Conservation (phyloP, 2,329 filamentous ascomycete genomes). For the Hirsutella rhossiliensis region DNA sequence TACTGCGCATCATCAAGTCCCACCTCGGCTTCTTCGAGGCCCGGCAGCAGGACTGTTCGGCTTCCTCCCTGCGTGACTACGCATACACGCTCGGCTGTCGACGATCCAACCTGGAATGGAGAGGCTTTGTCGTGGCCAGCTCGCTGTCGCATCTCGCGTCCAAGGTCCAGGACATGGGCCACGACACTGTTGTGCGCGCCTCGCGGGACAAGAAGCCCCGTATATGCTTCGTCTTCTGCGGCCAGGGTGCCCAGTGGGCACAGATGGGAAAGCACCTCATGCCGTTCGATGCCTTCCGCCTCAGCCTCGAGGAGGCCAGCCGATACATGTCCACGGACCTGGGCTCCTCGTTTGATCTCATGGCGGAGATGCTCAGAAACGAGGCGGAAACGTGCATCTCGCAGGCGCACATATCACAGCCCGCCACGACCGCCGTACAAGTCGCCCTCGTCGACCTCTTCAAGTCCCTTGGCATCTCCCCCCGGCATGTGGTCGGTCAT, state of each 20-base stretch:
- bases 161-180: slow-evolving; percentile 12
- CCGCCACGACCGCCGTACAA: slow-evolving; percentile 28
- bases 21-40: slow-evolving; percentile 19
- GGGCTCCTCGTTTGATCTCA: slow-evolving; percentile 19
- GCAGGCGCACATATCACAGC: slow-evolving; percentile 24
- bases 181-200: slow-evolving; percentile 10
- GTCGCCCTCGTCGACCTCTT: slow-evolving; percentile 29
- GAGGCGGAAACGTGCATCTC: slow-evolving; percentile 15
- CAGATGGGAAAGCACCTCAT: slow-evolving; percentile 29
- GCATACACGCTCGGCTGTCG: slow-evolving; percentile 34
- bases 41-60: slow-evolving; percentile 1
- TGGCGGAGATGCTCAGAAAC: slow-evolving; percentile 22
- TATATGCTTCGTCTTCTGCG: slow-evolving; percentile 30
- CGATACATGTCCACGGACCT: slow-evolving; percentile 17
- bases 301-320: slow-evolving; percentile 22
- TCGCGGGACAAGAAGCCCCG: slow-evolving; percentile 14
- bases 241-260: slow-evolving; percentile 30
- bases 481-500: slow-evolving; percentile 27
- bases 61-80: slow-evolving; percentile 23
- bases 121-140: slow-evolving; percentile 22
- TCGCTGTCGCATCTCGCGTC: slow-evolving; percentile 19
- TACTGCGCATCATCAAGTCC: slow-evolving; percentile 22
- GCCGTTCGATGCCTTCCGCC: slow-evolving; percentile 27
- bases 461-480: slow-evolving; percentile 16
- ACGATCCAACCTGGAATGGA: slow-evolving; percentile 32